These are phyloP conservation scores for Paraphysoderma sedebokerense DNA, from an alignment of 371 early-diverging fungal species.

Conservation along the genomic window DNA sequence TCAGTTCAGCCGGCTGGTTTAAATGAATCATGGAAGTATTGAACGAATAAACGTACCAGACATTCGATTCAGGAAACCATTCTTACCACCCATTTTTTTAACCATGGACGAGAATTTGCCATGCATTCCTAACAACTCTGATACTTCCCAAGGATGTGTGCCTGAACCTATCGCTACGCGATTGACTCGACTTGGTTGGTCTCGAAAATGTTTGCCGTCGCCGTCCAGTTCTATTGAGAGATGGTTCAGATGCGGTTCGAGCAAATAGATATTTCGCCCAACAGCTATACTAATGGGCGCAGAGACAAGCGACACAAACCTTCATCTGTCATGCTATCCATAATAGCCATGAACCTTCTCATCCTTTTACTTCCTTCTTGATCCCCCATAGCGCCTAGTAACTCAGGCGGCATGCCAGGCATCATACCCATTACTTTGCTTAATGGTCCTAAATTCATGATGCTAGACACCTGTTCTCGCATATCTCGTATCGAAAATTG, in stretches of 20 bases:
- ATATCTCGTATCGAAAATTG: conserved; percentile 90
- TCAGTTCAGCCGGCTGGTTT: conserved; percentile 7
- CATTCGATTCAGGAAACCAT: conserved; percentile 59
- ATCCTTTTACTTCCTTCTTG: conserved; percentile 60
- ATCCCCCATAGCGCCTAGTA: conserved; percentile 46
- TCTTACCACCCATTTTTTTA: conserved; percentile 91
- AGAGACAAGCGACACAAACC: no score
- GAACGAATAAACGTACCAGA: conserved; percentile 9
- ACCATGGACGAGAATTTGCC: conserved; percentile 77
- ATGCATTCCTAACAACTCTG: conserved; percentile 68
- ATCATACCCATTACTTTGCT: conserved; percentile 95
- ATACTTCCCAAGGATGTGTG: conserved; percentile 64
- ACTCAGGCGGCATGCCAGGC: conserved; percentile 85
- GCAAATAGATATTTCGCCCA: no score
- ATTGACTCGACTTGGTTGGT: conserved; percentile 55
- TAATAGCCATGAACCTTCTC: conserved; percentile 82
- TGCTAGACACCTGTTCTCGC: conserved; percentile 89
- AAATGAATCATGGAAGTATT: conserved; percentile 17
- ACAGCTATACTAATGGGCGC: no score
- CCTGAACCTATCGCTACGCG: conserved; percentile 92
- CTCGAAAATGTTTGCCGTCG: conserved; percentile 72
- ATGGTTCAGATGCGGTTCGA: no score
- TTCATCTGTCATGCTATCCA: conserved; percentile 92
- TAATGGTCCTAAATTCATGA: conserved; percentile 87
- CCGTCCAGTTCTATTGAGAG: conserved; percentile 91